A percentile compares a stretch with the other conserved stretches of the same genome.
Evolutionary conservation across 2,329 filamentous ascomycete genomes (phyloP).

Genomic region (Fusarium continuum): DNA sequence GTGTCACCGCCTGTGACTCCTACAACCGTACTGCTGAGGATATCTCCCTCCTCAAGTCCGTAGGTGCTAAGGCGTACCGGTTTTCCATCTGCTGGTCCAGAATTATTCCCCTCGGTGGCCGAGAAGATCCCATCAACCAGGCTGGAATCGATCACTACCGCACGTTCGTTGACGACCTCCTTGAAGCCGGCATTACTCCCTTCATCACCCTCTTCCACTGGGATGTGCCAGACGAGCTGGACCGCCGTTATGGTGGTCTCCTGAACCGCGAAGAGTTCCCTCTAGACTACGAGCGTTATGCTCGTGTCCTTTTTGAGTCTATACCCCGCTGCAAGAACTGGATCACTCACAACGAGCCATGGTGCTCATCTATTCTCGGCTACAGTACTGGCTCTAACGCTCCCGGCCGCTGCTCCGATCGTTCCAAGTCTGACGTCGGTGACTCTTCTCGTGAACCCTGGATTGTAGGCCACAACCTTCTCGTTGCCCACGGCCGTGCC

Average conservation of each 20-base stretch:
- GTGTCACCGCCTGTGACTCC: conserved; percentile 84
- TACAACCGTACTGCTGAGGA: conserved; percentile 83
- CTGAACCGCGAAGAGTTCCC: conserved; percentile 85
- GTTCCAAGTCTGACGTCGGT: conserved; percentile 73
- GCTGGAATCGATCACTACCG: conserved; percentile 81
- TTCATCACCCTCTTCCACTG: conserved; percentile 89
- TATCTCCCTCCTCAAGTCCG: conserved; percentile 77
- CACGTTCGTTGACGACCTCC: conserved; percentile 80
- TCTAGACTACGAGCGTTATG: conserved; percentile 82
- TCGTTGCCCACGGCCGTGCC: conserved; percentile 81
- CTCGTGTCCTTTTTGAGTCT: conserved; percentile 77
- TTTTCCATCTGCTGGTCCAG: conserved; percentile 89
- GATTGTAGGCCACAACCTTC: conserved; percentile 82
- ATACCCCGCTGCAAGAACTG: conserved; percentile 83
- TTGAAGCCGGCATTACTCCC: conserved; percentile 79
- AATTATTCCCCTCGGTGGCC: conserved; percentile 85
- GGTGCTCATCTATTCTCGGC: conserved; percentile 83
- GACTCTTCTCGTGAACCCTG: conserved; percentile 82
- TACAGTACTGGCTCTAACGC: conserved; percentile 82
- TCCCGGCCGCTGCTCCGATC: conserved; percentile 82
- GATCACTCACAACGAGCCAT: conserved; percentile 93
- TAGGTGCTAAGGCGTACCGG: conserved; percentile 79
- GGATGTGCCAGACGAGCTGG: conserved; percentile 82
- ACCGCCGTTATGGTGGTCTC: conserved; percentile 83
- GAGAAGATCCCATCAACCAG: conserved; percentile 82